Base-by-base conservation (phyloP, 495 filamentous ascomycete genomes). In the Daldinia grandis region DNA sequence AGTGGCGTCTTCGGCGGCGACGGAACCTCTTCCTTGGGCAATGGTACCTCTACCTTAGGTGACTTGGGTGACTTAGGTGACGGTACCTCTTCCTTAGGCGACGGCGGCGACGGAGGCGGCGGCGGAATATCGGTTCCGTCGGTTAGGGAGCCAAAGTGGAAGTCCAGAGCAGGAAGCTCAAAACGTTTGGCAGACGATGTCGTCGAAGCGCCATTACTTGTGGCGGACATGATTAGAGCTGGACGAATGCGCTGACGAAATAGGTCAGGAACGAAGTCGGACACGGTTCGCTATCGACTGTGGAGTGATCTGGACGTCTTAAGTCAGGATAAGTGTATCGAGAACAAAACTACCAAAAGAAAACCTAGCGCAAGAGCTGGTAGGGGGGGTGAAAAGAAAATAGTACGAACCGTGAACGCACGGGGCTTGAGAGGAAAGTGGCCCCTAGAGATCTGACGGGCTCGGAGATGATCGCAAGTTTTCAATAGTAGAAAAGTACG, bases 71-170 rank as follows among this genome's bases (percentile, higher is more conserved):
- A n/a, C 57, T 66, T 58, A 10, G 78, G 78, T 24, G 9, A 21
- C 15, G 6, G 40, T 17, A 21, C 15, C 21, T 81, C 76, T 60
- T 82, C 77, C 62, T 85, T 82, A 14, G 19, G 42, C 9, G 42
- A 47, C 9, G 42, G 42, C 24, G 86, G 85, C 30, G 84, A 86
- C 6, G 84, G 84, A 17, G 73, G 74, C 6, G 86, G 86, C 40
- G 86, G 84, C 38, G 86, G 86, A 64, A 88, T 88, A 68, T 86
- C 73, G 64, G 86, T 88, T 19, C 86, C 86, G 24, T 87, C 86
- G 21, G 86, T 88, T 66, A 88, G 69, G 9, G 84, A 84, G 60
- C 80, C 79, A 59, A 88, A 82, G 17, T 80, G 80, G 73, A 85
- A 76, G 61, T 85, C 77, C 21, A 88, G 78, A 17, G 80, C 81